These are phyloP conservation scores for Phoma sp. DNA, from an alignment of 2,329 filamentous ascomycete species.

Conservation along the genomic window DNA sequence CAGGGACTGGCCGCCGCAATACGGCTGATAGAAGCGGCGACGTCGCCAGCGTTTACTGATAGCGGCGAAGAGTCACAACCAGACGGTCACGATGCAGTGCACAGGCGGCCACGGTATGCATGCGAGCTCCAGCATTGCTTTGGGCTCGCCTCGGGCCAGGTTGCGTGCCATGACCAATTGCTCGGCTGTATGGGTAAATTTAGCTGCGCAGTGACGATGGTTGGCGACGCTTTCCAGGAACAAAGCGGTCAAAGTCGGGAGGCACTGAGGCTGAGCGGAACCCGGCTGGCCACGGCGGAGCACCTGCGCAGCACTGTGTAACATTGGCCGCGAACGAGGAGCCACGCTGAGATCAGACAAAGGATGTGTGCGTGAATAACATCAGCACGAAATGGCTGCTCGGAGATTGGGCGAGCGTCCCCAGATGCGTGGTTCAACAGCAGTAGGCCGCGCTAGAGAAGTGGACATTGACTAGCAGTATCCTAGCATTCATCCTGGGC, in stretches of 20 bases:
- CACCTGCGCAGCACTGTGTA: conserved; percentile 14
- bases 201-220: conserved; percentile 28
- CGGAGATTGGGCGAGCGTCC: conserved; percentile 24
- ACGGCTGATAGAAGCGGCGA: conserved; percentile 8
- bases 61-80: conserved; percentile 11
- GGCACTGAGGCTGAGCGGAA: conserved; percentile 33
- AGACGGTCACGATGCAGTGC: conserved; percentile 14
- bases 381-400: conserved; percentile 16
- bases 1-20: conserved; percentile 11
- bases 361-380: conserved; percentile 27
- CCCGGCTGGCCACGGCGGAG: conserved; percentile 18
- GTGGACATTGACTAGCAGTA: conserved; percentile 23
- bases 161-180: conserved; percentile 28
- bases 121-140: conserved; percentile 13
- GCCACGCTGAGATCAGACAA: conserved; percentile 15
- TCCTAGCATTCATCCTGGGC: conserved; percentile 21
- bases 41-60: conserved; percentile 10
- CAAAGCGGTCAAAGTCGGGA: conserved; percentile 47
- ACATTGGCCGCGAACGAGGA: conserved; percentile 16
- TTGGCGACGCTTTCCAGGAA: conserved; percentile 43
- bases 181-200: conserved; percentile 35
- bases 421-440: conserved; percentile 30
- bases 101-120: conserved; percentile 18
- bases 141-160: conserved; percentile 13
- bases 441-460: conserved; percentile 27